Evolutionary conservation across 306 rosid species (phyloP).

Genomic region (Cicer arietinum): DNA sequence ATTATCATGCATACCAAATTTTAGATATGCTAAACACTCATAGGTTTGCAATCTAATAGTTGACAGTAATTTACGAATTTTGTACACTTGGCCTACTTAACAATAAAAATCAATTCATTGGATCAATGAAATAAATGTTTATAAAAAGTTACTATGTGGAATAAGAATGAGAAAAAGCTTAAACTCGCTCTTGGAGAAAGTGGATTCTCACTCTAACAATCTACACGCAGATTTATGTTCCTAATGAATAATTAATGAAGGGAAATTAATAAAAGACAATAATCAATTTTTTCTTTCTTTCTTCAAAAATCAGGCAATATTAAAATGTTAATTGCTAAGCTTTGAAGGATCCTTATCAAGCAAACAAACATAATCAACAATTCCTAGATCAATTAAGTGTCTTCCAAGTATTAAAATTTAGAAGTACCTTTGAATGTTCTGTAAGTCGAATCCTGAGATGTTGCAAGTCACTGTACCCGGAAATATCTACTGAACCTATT

Average conservation of each 20-base stretch:
- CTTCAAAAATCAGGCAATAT: slow-evolving; percentile 20
- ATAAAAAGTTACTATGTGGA: background rate
- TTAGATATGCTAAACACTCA: background rate
- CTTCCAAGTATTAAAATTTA: slow-evolving; percentile 26
- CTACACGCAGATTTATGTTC: slow-evolving; percentile 1
- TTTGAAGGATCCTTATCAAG: slow-evolving; percentile 34
- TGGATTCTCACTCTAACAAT: slow-evolving; percentile 8
- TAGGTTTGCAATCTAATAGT: slow-evolving; percentile 9
- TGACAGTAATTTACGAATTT: background rate
- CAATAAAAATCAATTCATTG: background rate
- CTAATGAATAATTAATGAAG: slow-evolving; percentile 16
- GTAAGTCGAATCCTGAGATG: slow-evolving; percentile 74
- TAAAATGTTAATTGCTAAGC: slow-evolving; percentile 30
- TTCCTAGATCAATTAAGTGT: slow-evolving; percentile 41
- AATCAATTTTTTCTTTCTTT: slow-evolving; percentile 7
- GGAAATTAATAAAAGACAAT: slow-evolving; percentile 1
- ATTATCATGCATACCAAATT: slow-evolving; percentile 7
- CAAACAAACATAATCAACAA: slow-evolving; percentile 43
- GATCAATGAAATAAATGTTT: slow-evolving; percentile 6
- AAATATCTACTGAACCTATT: slow-evolving; percentile 46
- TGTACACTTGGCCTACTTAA: background rate
- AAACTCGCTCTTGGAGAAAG: slow-evolving; percentile 8
- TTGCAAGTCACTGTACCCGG: slow-evolving; percentile 51
- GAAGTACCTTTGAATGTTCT: slow-evolving; percentile 67
- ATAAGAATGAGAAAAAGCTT: background rate